A percentile compares a stretch with the other conserved stretches of the same genome.
Conservation (phyloP, 768 basidiomycete species). For the Collybia mongolica region DNA sequence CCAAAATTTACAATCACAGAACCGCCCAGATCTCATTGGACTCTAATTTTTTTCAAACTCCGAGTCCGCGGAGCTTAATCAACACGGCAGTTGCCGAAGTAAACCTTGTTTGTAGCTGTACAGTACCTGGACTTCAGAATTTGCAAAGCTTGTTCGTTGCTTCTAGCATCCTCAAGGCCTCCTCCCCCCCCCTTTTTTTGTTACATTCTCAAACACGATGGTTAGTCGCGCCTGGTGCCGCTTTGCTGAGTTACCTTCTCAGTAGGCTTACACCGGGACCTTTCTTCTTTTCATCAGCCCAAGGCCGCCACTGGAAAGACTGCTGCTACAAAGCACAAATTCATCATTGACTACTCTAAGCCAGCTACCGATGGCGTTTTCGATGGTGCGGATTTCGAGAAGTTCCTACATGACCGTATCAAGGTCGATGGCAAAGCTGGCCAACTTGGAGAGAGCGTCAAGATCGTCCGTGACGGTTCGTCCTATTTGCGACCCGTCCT, state of each 20-base stretch:
- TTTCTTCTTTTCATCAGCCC: slow-evolving; percentile 44
- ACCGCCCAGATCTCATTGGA: too few species aligned
- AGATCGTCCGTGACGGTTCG: slow-evolving; percentile 84
- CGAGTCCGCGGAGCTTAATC: slow-evolving; percentile 8
- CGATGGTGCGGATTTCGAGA: slow-evolving; percentile 66
- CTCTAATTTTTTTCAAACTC: too few species aligned
- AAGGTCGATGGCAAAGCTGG: slow-evolving; percentile 93
- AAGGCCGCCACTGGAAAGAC: slow-evolving; percentile 56
- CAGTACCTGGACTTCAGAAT: slow-evolving; percentile 33
- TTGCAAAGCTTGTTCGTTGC: slow-evolving; percentile 2
- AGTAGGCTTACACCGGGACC: slow-evolving; percentile 74
- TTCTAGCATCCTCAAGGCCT: slow-evolving; percentile 24
- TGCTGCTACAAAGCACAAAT: slow-evolving; percentile 66
- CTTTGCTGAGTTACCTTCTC: slow-evolving; percentile 92
- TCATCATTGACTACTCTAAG: slow-evolving; percentile 82
- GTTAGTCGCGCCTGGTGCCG: slow-evolving; percentile 64
- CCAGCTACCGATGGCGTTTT: slow-evolving; percentile 62
- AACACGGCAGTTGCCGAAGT: slow-evolving; percentile 11
- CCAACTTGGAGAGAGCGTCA: slow-evolving; percentile 87
- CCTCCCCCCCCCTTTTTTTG: too few species aligned
- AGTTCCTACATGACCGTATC: slow-evolving; percentile 91
- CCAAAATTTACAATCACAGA: slow-evolving; percentile 11
- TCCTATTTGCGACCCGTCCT: neutral
- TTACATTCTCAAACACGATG: slow-evolving; percentile 45
- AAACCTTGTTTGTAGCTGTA: slow-evolving; percentile 48